Conservation (phyloP, 2,329 filamentous ascomycete species). For the Penicillium fuscoglaucum region DNA sequence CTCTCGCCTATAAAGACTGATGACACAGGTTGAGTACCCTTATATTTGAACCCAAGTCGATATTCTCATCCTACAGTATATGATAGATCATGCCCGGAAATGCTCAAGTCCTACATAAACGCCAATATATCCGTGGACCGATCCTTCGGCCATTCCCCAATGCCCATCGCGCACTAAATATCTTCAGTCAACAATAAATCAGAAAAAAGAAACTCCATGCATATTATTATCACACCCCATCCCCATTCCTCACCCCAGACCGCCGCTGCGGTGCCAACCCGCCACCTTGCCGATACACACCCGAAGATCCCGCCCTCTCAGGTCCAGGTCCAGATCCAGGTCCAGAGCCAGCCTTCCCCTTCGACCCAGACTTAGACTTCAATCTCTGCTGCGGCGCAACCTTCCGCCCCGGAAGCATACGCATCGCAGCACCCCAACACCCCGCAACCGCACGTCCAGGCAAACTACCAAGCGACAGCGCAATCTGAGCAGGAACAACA, state of each 20-base stretch:
- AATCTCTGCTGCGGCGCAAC: neutral
- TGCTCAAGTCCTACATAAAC: neutral
- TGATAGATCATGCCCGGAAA: neutral
- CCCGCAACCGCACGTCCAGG: constrained; percentile 30
- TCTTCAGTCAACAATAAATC: neutral
- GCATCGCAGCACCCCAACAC: constrained; percentile 18
- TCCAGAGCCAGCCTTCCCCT: constrained; percentile 23
- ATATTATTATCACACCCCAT: neutral
- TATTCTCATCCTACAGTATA: neutral
- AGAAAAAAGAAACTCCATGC: neutral
- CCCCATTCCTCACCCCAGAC: neutral
- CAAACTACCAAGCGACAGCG: constrained; percentile 31
- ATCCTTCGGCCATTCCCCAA: neutral
- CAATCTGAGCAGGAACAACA: constrained; percentile 39
- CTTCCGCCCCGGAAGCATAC: constrained; percentile 6
- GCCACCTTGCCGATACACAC: neutral
- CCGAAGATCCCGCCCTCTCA: neutral
- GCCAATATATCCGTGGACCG: neutral
- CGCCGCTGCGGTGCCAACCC: neutral
- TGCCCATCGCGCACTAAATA: neutral
- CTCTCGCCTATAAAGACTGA: neutral
- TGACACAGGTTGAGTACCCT: neutral
- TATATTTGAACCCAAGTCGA: neutral
- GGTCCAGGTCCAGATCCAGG: too few relatives aligned
- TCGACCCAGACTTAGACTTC: constrained; percentile 13